Conservation (phyloP, 768 basidiomycete species). For the Lactifluus pinguis region DNA sequence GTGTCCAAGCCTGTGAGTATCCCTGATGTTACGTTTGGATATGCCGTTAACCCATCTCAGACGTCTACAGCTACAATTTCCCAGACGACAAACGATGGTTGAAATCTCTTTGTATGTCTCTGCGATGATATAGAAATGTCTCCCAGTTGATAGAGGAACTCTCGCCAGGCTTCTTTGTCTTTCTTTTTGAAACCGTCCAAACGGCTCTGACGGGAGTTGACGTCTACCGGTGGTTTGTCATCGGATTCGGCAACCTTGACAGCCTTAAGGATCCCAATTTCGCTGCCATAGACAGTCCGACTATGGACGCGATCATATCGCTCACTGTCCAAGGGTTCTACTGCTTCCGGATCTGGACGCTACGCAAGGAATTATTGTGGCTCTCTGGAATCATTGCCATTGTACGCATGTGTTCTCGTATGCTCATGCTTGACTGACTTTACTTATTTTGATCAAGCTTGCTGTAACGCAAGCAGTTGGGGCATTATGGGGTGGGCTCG, state of each 20-base stretch:
- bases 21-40: no score
- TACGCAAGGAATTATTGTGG: background rate
- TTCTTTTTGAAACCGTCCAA: background rate
- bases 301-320: background rate
- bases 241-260: background rate
- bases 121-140: background rate
- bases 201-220: background rate
- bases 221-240: conserved; percentile 1
- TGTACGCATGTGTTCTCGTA: background rate
- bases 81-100: conserved; percentile 1
- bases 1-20: background rate
- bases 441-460: background rate
- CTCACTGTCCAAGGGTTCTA: background rate
- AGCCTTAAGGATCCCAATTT: background rate
- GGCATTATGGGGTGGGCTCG: conserved; percentile 7
- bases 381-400: background rate
- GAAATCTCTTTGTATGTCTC: background rate
- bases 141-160: background rate
- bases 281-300: background rate
- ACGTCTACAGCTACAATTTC: conserved; percentile 8
- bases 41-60: background rate
- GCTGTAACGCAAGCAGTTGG: background rate
- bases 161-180: background rate
- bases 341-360: conserved; percentile 6
- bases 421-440: background rate